Base-by-base conservation (phyloP, 352 stramenopile species). In the Phytophthora ohioensis region DNA sequence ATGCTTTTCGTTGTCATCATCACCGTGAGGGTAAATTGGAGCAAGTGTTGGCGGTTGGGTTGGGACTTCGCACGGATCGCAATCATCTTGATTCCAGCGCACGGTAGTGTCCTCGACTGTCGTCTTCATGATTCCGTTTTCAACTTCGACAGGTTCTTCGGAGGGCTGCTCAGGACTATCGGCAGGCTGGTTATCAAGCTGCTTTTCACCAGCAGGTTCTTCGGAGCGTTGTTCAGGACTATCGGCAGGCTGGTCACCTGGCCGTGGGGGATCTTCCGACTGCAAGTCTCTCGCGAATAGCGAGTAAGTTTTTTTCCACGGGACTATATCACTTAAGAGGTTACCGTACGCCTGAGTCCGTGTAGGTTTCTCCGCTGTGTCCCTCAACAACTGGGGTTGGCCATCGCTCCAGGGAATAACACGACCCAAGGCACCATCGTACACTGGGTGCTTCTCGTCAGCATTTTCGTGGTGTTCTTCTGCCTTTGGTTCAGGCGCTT, bases 31-130 rank as follows among this genome's bases (percentile, higher is more conserved):
- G 47, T 59, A 49, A n/a, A 47, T 17, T 12, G 64, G 64, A 43
- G 36, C 15, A 36, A 66, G 31, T 45, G 47, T 66, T 34, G 54
- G 55, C 17, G 53, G 62, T 7, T 46, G 35, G 15, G 64, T 71
- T 17, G 64, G 64, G 3, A 71, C 46, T 6, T 67, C 64, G 27
- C 64, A 67, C 27, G 56, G 57, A 57, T 67, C 5, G 10, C 64
- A 71, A 2, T 66, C 56, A 13, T 57, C 56, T 38, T 57, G 64
- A 15, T 67, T 34, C 64, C 56, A 67, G 11, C 47, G 47, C 11
- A 67, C 64, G 17, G 13, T 30, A 17, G 13, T 30, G 30, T 55
- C 31, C 48, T 41, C 38, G 8, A 41, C 36, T 15, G 13, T 61
- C 5, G 38, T 52, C 21, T 52, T 53, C 42, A 54, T 38, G 31